These are phyloP conservation scores for Boletus edulis DNA, from an alignment of 768 basidiomycete species.

Conservation along the genomic window DNA sequence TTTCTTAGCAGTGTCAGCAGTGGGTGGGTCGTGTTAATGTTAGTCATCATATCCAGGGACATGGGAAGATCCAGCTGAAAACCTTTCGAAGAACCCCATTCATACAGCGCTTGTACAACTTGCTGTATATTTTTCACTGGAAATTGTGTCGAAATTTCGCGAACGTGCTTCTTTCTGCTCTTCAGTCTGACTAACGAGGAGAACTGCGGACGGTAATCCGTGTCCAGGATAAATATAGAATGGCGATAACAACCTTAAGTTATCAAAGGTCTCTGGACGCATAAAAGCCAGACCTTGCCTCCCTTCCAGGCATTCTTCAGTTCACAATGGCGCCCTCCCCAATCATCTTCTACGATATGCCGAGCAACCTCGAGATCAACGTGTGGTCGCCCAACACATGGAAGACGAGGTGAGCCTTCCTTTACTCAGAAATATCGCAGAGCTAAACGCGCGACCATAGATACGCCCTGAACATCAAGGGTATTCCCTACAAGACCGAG, in stretches of 20 bases:
- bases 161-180: not conserved
- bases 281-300: slow-evolving; percentile 4
- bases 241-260: not conserved
- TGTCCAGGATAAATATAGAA: slow-evolving; percentile 5
- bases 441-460: slow-evolving; percentile 15
- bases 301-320: not conserved
- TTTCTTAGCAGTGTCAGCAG: not conserved
- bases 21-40: slow-evolving; percentile 7
- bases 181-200: not conserved
- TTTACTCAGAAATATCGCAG: not conserved
- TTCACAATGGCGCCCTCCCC: slow-evolving; percentile 22
- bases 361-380: slow-evolving; percentile 26
- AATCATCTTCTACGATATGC: slow-evolving; percentile 47
- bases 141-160: not conserved
- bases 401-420: slow-evolving; percentile 39
- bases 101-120: not conserved
- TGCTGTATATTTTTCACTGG: not conserved
- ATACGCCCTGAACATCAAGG: slow-evolving; percentile 41
- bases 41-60: slow-evolving; percentile 15
- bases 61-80: slow-evolving; percentile 7
- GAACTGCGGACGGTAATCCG: not conserved
- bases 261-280: not conserved
- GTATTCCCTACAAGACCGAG: slow-evolving; percentile 38
- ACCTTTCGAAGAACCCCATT: not conserved
- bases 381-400: slow-evolving; percentile 48